Evolutionary conservation across 1,139 yeast species (phyloP), one percentile per base, ranked within the genome.

Genomic region (Candida sp.): DNA sequence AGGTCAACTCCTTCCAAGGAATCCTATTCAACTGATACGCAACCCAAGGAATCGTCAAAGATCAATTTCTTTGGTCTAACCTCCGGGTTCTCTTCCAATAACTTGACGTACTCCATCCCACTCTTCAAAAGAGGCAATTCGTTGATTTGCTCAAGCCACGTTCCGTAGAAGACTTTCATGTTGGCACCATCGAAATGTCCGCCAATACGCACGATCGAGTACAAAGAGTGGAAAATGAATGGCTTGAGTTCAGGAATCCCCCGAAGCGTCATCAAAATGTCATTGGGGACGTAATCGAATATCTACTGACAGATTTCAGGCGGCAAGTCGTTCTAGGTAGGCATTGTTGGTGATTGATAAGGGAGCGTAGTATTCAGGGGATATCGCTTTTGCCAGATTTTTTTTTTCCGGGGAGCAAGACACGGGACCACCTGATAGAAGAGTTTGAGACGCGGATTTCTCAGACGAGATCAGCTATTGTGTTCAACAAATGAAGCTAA

Each of bases 401-500:
- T 17, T 17, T 17, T 17, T 17, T 17, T 17, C 17, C 17, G 17
- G 17, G 17, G 17, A 2, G 17, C 17, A 17, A 17, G 17, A 17
- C 17, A 17, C 17, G 2, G 2, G 17, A 17, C 17, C 2, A 17
- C 17, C 1, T 17, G 17, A 17, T 17, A 17, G 2, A 17, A 17
- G 17, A 1, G 17, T 17, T 17, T 2, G 2, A 17, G 17, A 17
- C 17, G 17, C 17, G 17, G 17, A 17, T 17, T 17, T 17, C 17
- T 17, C 2, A 17, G 17, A 17, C 17, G 17, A 17, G 17, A 17
- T 17, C 17, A 17, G 17, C 17, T 17, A 17, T 17, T 17, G 17
- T 17, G 17, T 17, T 17, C 17, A 17, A 17, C 17, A 17, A 17
- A 52, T 52, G 55, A 49, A 33, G 37, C 51, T 70, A 27, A 63